Conservation (phyloP, 148 eudicot species). For the Amaranthus hypochondriacus region DNA sequence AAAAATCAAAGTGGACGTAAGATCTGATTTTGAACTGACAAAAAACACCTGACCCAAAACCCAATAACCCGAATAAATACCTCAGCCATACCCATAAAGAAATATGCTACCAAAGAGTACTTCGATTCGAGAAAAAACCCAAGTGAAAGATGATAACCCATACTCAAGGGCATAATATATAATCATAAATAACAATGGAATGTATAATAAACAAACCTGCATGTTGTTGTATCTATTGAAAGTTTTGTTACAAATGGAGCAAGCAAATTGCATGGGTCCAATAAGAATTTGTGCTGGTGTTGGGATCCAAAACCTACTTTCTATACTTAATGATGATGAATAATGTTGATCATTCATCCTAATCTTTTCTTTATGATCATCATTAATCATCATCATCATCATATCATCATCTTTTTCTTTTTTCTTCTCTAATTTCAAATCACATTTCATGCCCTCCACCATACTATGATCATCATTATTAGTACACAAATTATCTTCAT, state of each 20-base stretch:
- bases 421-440: constrained; percentile 27
- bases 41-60: too few species aligned
- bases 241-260: constrained; percentile 65
- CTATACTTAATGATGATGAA: constrained; percentile 27
- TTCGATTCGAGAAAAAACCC: too few species aligned
- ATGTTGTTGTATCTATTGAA: constrained; percentile 70
- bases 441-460: constrained; percentile 22
- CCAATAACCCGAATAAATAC: too few species aligned
- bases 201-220: constrained; percentile 40
- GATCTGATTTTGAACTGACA: too few species aligned
- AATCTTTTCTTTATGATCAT: constrained; percentile 21
- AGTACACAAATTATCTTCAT: constrained; percentile 12
- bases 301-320: constrained; percentile 68
- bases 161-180: neutral
- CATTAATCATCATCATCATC: constrained; percentile 24
- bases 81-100: too few species aligned
- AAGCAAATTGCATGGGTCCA: constrained; percentile 75
- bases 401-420: constrained; percentile 6
- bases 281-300: constrained; percentile 65
- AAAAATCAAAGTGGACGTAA: too few species aligned
- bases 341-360: constrained; percentile 17
- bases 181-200: neutral
- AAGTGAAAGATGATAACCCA: too few species aligned
- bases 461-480: constrained; percentile 19
- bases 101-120: too few species aligned